Evolutionary conservation across 2,329 filamentous ascomycete species (phyloP).

Genomic region (Plenodomus biglobosus): DNA sequence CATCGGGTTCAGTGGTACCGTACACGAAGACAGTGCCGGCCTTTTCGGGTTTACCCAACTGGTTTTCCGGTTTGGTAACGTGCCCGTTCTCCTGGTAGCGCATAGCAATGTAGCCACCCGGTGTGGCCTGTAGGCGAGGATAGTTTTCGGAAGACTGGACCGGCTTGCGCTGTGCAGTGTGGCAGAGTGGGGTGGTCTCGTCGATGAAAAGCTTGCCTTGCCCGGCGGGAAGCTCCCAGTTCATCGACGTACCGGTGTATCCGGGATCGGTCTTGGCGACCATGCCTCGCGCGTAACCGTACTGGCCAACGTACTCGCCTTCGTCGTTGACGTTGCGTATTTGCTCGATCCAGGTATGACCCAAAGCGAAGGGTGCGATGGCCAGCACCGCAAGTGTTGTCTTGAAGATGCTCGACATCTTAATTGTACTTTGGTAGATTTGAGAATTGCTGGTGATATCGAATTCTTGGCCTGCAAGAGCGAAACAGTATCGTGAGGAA

Average conservation of each 20-base stretch:
- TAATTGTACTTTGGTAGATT: constrained; percentile 5
- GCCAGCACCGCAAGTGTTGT: constrained; percentile 20
- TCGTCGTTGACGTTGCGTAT: constrained; percentile 70
- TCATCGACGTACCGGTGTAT: constrained; percentile 63
- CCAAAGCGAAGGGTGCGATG: constrained; percentile 22
- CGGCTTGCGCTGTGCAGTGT: constrained; percentile 60
- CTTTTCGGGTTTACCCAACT: constrained; percentile 47
- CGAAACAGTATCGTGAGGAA: constrained; percentile 2
- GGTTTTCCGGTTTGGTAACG: constrained; percentile 46
- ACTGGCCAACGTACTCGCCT: constrained; percentile 69
- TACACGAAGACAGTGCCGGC: constrained; percentile 53
- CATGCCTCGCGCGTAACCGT: constrained; percentile 76
- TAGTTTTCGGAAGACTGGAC: constrained; percentile 56
- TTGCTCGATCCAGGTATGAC: constrained; percentile 82
- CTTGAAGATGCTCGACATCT: constrained; percentile 22
- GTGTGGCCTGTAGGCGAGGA: constrained; percentile 62
- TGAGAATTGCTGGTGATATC: constrained; percentile 1
- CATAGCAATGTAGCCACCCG: constrained; percentile 52
- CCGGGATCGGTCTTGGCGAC: constrained; percentile 58
- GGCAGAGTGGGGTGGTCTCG: constrained; percentile 62
- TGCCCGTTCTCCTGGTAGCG: constrained; percentile 57
- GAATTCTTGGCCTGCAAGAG: constrained; percentile 8
- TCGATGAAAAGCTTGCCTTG: constrained; percentile 47
- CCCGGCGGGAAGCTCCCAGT: constrained; percentile 53
- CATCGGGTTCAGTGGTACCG: constrained; percentile 51